Conservation (phyloP, 78 protist genomes). For the Dictyostelium firmibasis region DNA sequence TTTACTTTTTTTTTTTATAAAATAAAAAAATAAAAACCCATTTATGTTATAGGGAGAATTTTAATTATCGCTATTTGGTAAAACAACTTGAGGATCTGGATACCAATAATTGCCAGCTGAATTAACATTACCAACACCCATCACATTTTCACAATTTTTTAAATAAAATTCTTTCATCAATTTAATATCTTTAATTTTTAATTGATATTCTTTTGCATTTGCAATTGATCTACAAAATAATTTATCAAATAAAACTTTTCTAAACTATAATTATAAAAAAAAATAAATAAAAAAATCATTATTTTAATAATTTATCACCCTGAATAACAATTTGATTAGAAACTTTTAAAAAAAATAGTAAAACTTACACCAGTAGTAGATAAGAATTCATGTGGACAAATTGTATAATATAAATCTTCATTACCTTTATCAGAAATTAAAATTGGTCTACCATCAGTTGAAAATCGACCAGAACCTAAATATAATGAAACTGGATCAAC, state of each 20-base stretch:
- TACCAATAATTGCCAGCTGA: slow-evolving; percentile 31
- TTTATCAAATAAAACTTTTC: slow-evolving; percentile 40
- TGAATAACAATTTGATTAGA: too few species aligned
- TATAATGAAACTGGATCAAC: slow-evolving; percentile 24
- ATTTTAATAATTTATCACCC: too few species aligned
- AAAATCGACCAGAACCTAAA: slow-evolving; percentile 28
- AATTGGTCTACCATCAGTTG: slow-evolving; percentile 52
- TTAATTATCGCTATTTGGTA: too few species aligned
- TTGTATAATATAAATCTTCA: slow-evolving; percentile 29
- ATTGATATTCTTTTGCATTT: slow-evolving; percentile 56
- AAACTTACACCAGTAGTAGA: neutral
- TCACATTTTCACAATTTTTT: neutral
- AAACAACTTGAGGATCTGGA: slow-evolving; percentile 5
- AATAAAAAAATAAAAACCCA: too few species aligned
- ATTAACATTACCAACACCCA: slow-evolving; percentile 31
- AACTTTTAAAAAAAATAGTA: neutral
- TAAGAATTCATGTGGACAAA: slow-evolving; percentile 36
- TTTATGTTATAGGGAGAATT: too few species aligned
- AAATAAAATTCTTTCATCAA: slow-evolving; percentile 16
- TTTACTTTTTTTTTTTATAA: too few species aligned
- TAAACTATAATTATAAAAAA: neutral
- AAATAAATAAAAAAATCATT: neutral
- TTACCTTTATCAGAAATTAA: slow-evolving; percentile 29
- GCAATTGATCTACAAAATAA: slow-evolving; percentile 20
- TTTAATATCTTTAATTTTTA: slow-evolving; percentile 2